Conservation (phyloP, 371 early-diverging fungal genomes). For the Mortierella sp. region DNA sequence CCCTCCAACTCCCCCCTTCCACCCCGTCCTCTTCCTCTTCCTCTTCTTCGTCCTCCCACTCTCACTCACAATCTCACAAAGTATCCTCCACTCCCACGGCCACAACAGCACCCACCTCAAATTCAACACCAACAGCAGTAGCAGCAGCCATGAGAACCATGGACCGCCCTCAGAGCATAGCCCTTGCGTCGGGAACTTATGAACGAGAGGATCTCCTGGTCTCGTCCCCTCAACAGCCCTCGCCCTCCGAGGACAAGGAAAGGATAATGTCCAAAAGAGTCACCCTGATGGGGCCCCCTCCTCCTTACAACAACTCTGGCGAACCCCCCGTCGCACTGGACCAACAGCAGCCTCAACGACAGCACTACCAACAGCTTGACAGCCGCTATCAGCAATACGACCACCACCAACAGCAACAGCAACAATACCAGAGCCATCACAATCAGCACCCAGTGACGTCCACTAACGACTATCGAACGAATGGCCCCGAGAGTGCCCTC, state of each 20-base stretch:
- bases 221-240: constrained; percentile 10
- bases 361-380: constrained; percentile 4
- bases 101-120: constrained; percentile 2
- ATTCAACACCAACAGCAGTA: background rate
- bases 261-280: constrained; percentile 39
- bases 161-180: constrained; percentile 37
- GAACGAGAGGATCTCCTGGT: constrained; percentile 27
- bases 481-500: constrained; percentile 49
- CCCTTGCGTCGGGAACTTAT: constrained; percentile 24
- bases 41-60: constrained; percentile 21
- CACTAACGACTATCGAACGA: constrained; percentile 24
- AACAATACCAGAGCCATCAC: constrained; percentile 12
- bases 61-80: constrained; percentile 18
- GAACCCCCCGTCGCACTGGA: background rate
- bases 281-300: constrained; percentile 43
- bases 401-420: constrained; percentile 10
- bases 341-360: constrained; percentile 6
- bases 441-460: constrained; percentile 16
- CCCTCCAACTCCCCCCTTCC: constrained; percentile 32
- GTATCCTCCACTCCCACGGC: constrained; percentile 3
- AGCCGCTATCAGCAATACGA: background rate
- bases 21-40: constrained; percentile 23
- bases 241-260: constrained; percentile 22
- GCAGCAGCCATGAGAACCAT: background rate
- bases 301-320: constrained; percentile 24